phyloP scores from a whole-genome alignment of 2,329 filamentous ascomycete genomes.

The Colletotrichum cuscutae region DNA sequence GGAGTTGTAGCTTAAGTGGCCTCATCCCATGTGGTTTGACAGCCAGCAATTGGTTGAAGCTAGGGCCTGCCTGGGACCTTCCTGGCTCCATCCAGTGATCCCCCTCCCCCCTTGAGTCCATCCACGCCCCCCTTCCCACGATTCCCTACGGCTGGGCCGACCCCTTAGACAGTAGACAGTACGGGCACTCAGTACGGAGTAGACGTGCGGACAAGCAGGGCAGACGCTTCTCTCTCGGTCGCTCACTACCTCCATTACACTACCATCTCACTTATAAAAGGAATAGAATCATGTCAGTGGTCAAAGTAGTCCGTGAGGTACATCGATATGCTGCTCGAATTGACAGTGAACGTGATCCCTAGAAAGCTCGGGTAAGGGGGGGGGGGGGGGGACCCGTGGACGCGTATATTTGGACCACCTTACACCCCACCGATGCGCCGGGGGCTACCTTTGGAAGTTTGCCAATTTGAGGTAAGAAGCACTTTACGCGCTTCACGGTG shows the following conservation, averaged over 20 bases:
- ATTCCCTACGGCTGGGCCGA: slow-evolving; percentile 10
- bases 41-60: slow-evolving; percentile 30
- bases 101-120: slow-evolving; percentile 5
- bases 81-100: slow-evolving; percentile 17
- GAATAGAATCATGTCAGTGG: not conserved
- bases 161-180: no score
- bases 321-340: not conserved
- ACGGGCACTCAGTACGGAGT: not conserved
- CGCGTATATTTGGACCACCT: slow-evolving; percentile 13
- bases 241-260: not conserved
- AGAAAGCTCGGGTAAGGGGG: not conserved
- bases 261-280: not conserved
- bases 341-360: not conserved
- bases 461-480: slow-evolving; percentile 1
- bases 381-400: not conserved
- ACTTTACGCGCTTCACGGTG: slow-evolving; percentile 12
- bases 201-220: not conserved
- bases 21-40: slow-evolving; percentile 41
- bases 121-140: slow-evolving; percentile 12
- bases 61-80: slow-evolving; percentile 17
- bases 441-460: not conserved
- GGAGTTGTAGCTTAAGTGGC: slow-evolving; percentile 53
- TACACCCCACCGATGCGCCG: slow-evolving; percentile 10
- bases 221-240: not conserved
- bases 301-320: not conserved